Base-by-base conservation (phyloP, 2,329 filamentous ascomycete species). In the Aspergillus oerlinghausenensis region DNA sequence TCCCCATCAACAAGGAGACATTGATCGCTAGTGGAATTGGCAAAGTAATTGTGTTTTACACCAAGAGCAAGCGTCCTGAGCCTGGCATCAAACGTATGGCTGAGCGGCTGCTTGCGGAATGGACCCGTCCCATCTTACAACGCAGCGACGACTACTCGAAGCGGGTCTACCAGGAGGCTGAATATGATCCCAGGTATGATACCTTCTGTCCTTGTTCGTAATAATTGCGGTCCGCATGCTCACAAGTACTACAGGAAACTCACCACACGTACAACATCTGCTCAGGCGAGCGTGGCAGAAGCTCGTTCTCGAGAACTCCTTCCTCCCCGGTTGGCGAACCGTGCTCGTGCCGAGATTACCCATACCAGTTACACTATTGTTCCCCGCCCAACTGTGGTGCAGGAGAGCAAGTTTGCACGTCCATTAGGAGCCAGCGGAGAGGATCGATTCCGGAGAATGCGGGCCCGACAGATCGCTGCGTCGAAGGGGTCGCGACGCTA, bases 1-100 rank as follows among this genome's bases (percentile, higher is more conserved):
- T 97, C 4, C 92, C 91, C 5, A 91, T 97, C 63, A 89, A 92
- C 70, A 97, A 97, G 71, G 94, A 97, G 66, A 84, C 88, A 1
- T 82, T 99, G 14, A 82, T 95, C 23, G 92, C 92, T 63, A 96
- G 90, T 66, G 92, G 93, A 21, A 94, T 99, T 62, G 94, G 94
- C 70, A 97, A 97, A 73, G 91, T 99, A 50, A 88, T 97, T 52
- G 84, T 96, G 60, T 99, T 97, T 78, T 99, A 99, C 77, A 97
- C 92, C 51, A 92, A 92, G 76, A 96, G 90, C 79, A 95, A 92
- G 78, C 88, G 90, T 63, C 89, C 92, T 0, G 90, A 97, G 75
- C 80, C 88, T 4, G 83, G 82, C 59, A 97, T 99, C 80, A 97
- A 97, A 80, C 87, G 93, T 64, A 90, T 92, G 77, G 94, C 94